These are phyloP conservation scores for Yamadazyma diddensiae DNA, from an alignment of 1,139 yeast species.

Conservation along the genomic window DNA sequence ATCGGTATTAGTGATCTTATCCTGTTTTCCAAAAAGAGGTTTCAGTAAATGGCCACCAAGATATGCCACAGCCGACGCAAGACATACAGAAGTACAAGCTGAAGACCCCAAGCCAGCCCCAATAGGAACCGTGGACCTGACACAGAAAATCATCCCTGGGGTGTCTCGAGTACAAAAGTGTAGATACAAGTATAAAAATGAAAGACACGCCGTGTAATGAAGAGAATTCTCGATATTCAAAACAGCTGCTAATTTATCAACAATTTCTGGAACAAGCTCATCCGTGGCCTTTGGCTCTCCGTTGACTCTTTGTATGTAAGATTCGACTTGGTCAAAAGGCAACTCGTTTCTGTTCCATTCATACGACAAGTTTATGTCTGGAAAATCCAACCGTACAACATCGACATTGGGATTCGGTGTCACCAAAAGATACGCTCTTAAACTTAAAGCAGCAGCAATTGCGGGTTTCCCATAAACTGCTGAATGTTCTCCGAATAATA, in stretches of 20 bases:
- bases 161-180: conserved; percentile 49
- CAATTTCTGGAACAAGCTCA: conserved; percentile 60
- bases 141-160: conserved; percentile 57
- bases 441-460: conserved; percentile 82
- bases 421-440: conserved; percentile 77
- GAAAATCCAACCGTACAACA: conserved; percentile 64
- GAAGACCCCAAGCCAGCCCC: conserved; percentile 98
- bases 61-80: conserved; percentile 70
- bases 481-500: conserved; percentile 94
- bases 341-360: conserved; percentile 59
- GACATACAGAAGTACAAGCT: conserved; percentile 84
- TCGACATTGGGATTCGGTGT: conserved; percentile 36
- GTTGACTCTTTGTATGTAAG: conserved; percentile 15
- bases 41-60: conserved; percentile 53
- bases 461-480: conserved; percentile 94
- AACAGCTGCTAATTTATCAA: conserved; percentile 43
- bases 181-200: conserved; percentile 75
- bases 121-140: conserved; percentile 84
- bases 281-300: conserved; percentile 45
- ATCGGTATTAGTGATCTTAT: conserved; percentile 32
- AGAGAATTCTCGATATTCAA: conserved; percentile 51
- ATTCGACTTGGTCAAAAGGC: conserved; percentile 54
- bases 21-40: conserved; percentile 27
- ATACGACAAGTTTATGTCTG: conserved; percentile 69
- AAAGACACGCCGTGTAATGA: conserved; percentile 80